Evolutionary conservation across 2,329 filamentous ascomycete species (phyloP), one percentile per base, ranked within the genome.

Genomic region (Verticillium alfalfae): DNA sequence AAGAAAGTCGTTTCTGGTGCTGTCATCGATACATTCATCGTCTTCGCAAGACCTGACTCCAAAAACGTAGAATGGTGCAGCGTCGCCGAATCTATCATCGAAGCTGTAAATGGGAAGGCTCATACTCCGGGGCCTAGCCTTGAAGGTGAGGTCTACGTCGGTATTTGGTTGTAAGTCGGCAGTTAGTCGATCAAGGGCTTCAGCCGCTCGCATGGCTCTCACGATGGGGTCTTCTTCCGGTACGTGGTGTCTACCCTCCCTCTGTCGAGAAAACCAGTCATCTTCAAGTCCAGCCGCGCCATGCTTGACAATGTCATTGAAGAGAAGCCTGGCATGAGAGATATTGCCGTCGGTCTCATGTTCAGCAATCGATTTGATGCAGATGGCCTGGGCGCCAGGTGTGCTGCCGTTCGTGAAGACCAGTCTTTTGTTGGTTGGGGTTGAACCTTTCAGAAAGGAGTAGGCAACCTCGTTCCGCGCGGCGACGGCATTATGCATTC

Each of bases 331-430:
- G 0, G 86, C 86, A 62, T 76, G 75, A n/a, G 67, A 65, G 15
- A 79, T 66, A 66, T 85, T 76, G 2, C 83, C 84, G 45, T 76
- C 68, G 1, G 82, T 84, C 60, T 82, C 72, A 62, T 84, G 75
- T 59, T 82, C 72, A 70, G 81, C 81, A 58, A 89, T 86, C 36
- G 76, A 75, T 39, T 75, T 73, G 61, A 88, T 79, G 67, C 85
- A 88, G 31, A 80, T 73, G 6, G 80, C 72, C 60, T 82, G 80
- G 1, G 85, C 85, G 61, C 80, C 77, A 10, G 81, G 76, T 3
- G 82, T 84, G 10, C 86, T 85, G 3, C 86, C 86, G 59, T 86
- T 81, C 71, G 86, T 75, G 65, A 89, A 87, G 8, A 87, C 85
- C 5, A 88, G 70, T 61, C 81, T 80, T 65, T 81, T 85, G 62